Base-by-base conservation (phyloP, 768 basidiomycete species). In the Boletus subparvulus region DNA sequence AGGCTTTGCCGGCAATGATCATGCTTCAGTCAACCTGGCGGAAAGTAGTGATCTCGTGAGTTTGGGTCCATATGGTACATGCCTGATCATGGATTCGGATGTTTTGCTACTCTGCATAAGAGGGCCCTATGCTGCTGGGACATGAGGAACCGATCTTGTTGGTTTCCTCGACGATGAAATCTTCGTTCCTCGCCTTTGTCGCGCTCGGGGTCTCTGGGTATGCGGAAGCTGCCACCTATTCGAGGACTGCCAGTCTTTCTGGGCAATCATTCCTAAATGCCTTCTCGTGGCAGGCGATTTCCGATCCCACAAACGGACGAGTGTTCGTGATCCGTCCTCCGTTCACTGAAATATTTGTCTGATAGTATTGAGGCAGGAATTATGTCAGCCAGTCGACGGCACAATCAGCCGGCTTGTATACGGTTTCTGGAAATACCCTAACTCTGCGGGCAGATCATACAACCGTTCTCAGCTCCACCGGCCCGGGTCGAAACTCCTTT, bases 361-460 rank as follows among this genome's bases (percentile, higher is more conserved):
- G 14, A 59, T 21, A 6, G 12, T 21, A 26, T 26, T n/a, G 39
- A 33, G 21, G 2, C 39, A 80, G 76, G 37, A 75, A 76, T 55
- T 82, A 82, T 55, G 77, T 83, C 53, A 60, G 65, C 57, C 69
- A 78, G 52, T 66, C 69, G 3, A 83, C 82, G 0, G 87, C 88
- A 0, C 56, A 74, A 26, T 69, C 73, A 13, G 66, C 78, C 47
- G 86, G 88, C 61, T 65, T 90, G 47, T 86, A 84, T 3, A 86
- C 74, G 56, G 75, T 84, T 4, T 77, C 76, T 16, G 77, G 75
- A 16, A 74, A 81, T 59, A 57, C 61, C 4, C 65, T 75, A 14
- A 69, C 62, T 14, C 53, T 77, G 21, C 64, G 71, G 2, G 69
- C 73, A 4, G 75, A 77, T 40, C 30, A 66, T 41, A 67, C 59